Conservation (phyloP, 2,329 filamentous ascomycete species). For the Cladosporium sphaerospermum region DNA sequence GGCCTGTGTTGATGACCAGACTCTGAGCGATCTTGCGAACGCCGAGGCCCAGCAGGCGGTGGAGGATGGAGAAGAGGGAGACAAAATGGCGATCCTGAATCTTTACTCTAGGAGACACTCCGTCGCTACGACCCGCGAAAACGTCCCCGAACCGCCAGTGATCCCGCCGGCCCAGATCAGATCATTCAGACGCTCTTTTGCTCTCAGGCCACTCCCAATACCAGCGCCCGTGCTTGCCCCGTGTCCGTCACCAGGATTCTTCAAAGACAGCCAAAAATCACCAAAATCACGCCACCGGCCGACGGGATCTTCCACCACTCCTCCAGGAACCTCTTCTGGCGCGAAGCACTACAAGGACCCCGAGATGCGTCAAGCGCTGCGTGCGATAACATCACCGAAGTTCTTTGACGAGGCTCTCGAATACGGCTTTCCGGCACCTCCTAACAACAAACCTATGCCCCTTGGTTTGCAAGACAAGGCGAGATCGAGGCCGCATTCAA, state of each 20-base stretch:
- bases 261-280: slow-evolving; percentile 4
- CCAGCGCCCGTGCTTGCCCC: slow-evolving; percentile 26
- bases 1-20: neutral
- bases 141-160: slow-evolving; percentile 1
- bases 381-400: slow-evolving; percentile 77
- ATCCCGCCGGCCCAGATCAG: slow-evolving; percentile 1
- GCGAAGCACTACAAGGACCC: slow-evolving; percentile 77
- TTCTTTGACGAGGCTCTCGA: slow-evolving; percentile 95
- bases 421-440: slow-evolving; percentile 68
- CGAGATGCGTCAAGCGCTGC: slow-evolving; percentile 77
- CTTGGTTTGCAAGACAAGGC: neutral
- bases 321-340: slow-evolving; percentile 4
- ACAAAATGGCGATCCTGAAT: slow-evolving; percentile 14
- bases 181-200: slow-evolving; percentile 18
- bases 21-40: neutral
- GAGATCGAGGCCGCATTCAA: neutral
- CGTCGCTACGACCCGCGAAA: neutral
- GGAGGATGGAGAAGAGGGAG: slow-evolving; percentile 1
- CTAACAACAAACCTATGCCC: too few relatives aligned
- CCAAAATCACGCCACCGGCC: neutral
- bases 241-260: slow-evolving; percentile 15
- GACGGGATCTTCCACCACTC: neutral
- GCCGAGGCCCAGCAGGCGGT: neutral
- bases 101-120: slow-evolving; percentile 6
- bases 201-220: slow-evolving; percentile 23